Conservation (phyloP, 345 rosid species). For the Acer yangbiense region DNA sequence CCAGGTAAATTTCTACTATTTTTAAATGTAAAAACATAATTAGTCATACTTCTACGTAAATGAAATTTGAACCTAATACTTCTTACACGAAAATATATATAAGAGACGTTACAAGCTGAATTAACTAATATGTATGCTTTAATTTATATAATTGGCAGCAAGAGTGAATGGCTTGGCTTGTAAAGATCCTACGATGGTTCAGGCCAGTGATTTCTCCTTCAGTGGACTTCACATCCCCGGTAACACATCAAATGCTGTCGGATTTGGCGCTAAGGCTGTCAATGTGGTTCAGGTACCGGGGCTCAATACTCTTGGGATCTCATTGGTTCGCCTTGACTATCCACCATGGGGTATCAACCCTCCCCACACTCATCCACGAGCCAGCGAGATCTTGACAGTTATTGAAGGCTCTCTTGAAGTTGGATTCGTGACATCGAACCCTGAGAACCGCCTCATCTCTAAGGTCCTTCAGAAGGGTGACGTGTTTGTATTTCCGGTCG, state of each 20-base stretch:
- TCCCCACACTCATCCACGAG: constrained; percentile 20
- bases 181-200: neutral
- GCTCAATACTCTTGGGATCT: constrained; percentile 19
- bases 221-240: constrained; percentile 12
- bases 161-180: constrained; percentile 17
- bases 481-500: constrained; percentile 10
- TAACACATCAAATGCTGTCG: neutral
- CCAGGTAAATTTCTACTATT: neutral
- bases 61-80: too few relatives aligned
- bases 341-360: constrained; percentile 18
- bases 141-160: neutral
- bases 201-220: constrained; percentile 14
- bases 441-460: constrained; percentile 5
- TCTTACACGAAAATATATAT: too few relatives aligned
- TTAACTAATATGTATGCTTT: too few relatives aligned
- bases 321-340: constrained; percentile 15
- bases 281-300: constrained; percentile 14
- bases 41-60: too few relatives aligned
- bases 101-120: too few relatives aligned
- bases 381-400: constrained; percentile 13
- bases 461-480: constrained; percentile 11
- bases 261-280: neutral
- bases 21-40: too few relatives aligned
- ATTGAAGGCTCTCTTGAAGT: constrained; percentile 6
- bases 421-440: constrained; percentile 15